phyloP scores from a whole-genome alignment of 352 stramenopile species.

The Globisporangium irregulare region DNA sequence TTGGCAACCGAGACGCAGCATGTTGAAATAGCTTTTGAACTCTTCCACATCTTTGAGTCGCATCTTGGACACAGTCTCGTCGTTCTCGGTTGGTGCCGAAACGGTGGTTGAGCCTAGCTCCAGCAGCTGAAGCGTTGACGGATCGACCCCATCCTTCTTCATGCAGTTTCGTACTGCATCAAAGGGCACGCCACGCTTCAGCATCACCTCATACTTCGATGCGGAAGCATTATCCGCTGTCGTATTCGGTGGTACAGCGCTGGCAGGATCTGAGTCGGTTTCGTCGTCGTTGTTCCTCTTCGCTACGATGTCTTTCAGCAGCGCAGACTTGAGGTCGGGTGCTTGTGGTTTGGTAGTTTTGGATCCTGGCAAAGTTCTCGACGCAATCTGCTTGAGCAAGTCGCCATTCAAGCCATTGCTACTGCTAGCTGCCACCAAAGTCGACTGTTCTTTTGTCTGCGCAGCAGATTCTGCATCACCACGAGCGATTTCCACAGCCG shows the following conservation, averaged over 20 bases:
- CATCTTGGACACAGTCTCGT: conserved; percentile 1
- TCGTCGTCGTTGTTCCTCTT: neutral
- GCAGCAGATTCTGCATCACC: neutral
- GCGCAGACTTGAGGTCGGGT: conserved; percentile 11
- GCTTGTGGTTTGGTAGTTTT: neutral
- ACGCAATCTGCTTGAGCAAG: neutral
- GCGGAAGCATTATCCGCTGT: neutral
- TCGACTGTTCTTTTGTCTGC: neutral
- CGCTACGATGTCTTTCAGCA: conserved; percentile 5
- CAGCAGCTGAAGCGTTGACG: conserved; percentile 26
- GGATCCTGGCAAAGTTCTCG: neutral
- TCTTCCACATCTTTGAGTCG: conserved; percentile 65
- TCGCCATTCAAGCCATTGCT: neutral
- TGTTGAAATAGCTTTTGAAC: conserved; percentile 91
- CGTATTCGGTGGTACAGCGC: neutral
- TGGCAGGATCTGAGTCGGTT: neutral
- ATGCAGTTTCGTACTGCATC: conserved; percentile 75
- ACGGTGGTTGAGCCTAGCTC: conserved; percentile 5
- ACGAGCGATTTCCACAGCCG: neutral
- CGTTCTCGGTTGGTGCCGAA: neutral
- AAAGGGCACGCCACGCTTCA: conserved; percentile 66
- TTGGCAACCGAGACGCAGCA: conserved; percentile 91
- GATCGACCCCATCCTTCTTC: conserved; percentile 57
- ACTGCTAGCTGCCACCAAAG: too few relatives aligned
- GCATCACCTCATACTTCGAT: conserved; percentile 61